Evolutionary conservation across 768 basidiomycete species (phyloP).

Genomic region (Sistotremastrum niveocremeum): DNA sequence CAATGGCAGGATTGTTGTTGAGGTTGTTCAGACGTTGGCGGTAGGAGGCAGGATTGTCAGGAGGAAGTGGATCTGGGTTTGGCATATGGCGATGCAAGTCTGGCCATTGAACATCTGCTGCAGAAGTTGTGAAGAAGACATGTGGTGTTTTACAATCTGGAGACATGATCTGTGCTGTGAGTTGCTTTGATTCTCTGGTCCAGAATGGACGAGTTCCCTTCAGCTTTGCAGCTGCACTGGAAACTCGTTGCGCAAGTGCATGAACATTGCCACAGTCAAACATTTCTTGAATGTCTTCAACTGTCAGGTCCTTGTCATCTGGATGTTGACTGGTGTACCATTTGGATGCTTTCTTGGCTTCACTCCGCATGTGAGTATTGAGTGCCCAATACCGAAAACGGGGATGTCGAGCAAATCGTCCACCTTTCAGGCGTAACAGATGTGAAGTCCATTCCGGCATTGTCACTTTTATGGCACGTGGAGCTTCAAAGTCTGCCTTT

Average conservation of each 20-base stretch:
- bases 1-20: not conserved
- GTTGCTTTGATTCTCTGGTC: conserved; percentile 5
- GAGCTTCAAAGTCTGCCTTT: not conserved
- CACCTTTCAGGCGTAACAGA: not conserved
- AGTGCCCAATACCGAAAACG: too few relatives aligned
- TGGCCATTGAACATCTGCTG: conserved; percentile 20
- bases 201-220: conserved; percentile 14
- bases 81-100: conserved; percentile 16
- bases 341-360: too few relatives aligned
- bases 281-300: conserved; percentile 1
- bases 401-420: conserved; percentile 1
- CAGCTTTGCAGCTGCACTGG: conserved; percentile 8
- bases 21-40: not conserved
- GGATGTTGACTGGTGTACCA: too few relatives aligned
- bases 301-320: too few relatives aligned
- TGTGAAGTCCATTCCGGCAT: not conserved
- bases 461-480: too few relatives aligned
- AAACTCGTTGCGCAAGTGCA: not conserved
- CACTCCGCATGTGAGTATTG: conserved; percentile 2
- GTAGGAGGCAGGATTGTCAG: too few relatives aligned
- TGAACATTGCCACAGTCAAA: not conserved
- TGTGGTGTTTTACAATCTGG: conserved; percentile 12
- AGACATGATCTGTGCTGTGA: conserved; percentile 10
- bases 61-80: too few relatives aligned
- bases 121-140: conserved; percentile 15